Base-by-base conservation (phyloP, 768 basidiomycete genomes). In the Rhodotorula taiwanensis region DNA sequence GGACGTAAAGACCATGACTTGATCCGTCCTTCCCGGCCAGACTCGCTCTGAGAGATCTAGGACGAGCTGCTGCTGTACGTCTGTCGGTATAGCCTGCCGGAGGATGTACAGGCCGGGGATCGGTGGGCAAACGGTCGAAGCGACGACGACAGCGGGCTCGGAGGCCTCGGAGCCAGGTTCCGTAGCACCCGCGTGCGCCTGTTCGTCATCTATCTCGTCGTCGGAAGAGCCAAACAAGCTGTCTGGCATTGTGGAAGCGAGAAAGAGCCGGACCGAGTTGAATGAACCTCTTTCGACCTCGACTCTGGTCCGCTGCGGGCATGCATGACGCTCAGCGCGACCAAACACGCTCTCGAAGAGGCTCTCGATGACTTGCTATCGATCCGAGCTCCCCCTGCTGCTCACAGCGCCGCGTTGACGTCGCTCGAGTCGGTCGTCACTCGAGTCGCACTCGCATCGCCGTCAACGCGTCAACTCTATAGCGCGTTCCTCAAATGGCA, bases 1-100 rank as follows among this genome's bases (percentile, higher is more conserved):
- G 2, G 49, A 41, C 36, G 52, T 50, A 47, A 70, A 70, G 9
- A 66, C 58, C 69, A 70, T 70, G 55, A 64, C 64, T 45, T 69
- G 67, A 54, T 69, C 55, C 31, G 67, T 48, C 3, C 11, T 10
- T 25, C 25, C 30, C 3, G 60, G 25, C 52, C 56, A 69, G 25
- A 59, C 42, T 2, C 39, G n/a, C 3, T 1, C 18, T 4, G 66
- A 55, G 1, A 67, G 49, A 0, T 27, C 36, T 20, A 31, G 34
- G 9, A 59, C n/a, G 30, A 69, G 49, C 3, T 50, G 14, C n/a
- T 62, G 36, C 30, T 69, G 67, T 3, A 60, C n/a, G 3, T 36
- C n/a, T 5, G 23, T 3, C 0, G 67, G 60, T 25, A 69, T 7
- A 0, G 60, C 55, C n/a, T 31, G 4, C 0, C 5, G 56, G 34